phyloP scores from a whole-genome alignment of 306 rosid species.

The Rubus idaeus region DNA sequence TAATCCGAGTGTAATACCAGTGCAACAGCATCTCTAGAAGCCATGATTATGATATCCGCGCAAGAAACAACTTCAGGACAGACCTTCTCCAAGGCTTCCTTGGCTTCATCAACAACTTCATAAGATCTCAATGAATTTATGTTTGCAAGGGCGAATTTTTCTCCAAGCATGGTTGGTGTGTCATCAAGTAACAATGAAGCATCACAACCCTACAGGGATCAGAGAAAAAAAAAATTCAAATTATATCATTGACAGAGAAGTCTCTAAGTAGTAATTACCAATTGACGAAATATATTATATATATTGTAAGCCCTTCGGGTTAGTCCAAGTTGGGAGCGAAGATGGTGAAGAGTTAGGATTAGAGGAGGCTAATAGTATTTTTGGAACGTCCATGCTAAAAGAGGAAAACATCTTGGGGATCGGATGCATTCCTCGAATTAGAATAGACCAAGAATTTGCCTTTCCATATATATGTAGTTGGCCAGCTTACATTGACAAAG shows the following conservation, averaged over 20 bases:
- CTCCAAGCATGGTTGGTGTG: constrained; percentile 76
- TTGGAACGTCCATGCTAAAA: no score
- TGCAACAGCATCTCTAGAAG: constrained; percentile 81
- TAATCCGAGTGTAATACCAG: constrained; percentile 36
- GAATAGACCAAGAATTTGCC: no score
- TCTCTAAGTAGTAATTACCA: no score
- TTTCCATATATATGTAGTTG: no score
- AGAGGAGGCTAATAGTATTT: no score
- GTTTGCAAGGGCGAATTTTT: constrained; percentile 71
- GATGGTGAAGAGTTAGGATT: neutral
- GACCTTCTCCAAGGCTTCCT: constrained; percentile 56
- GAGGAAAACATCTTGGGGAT: no score
- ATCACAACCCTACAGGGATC: constrained; percentile 64
- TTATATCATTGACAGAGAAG: no score
- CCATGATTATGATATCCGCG: constrained; percentile 84
- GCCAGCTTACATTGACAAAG: no score
- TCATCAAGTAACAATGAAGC: constrained; percentile 89
- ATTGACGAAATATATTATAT: neutral
- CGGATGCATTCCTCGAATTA: no score
- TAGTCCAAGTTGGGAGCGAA: neutral
- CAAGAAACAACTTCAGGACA: constrained; percentile 88
- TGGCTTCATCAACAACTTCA: constrained; percentile 71
- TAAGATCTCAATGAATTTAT: constrained; percentile 77
- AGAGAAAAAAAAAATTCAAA: neutral
- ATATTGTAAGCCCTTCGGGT: neutral